Percentiles rank a stretch among this genome's conserved stretches.
Evolutionary conservation across 2,329 filamentous ascomycete species (phyloP).

Genomic region (Fusarium oxysporum): DNA sequence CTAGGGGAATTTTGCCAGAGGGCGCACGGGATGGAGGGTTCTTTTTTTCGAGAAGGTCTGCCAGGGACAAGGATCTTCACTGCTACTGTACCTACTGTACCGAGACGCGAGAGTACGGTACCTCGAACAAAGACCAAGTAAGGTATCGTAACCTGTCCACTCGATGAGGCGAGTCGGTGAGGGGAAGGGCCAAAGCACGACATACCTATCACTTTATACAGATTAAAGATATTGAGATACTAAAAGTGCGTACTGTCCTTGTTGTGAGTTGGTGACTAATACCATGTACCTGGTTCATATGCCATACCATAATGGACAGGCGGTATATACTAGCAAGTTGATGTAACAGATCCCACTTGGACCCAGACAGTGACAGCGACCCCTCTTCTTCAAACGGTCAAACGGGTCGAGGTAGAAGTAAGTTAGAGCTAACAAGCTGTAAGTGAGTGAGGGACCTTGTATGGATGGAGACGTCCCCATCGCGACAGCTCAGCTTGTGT

Average conservation of each 20-base stretch:
- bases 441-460: not conserved
- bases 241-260: not conserved
- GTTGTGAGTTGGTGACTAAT: not conserved
- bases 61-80: conserved; percentile 22
- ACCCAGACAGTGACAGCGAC: not conserved
- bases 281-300: not conserved
- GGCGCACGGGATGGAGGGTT: conserved; percentile 25
- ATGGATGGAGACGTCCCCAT: conserved; percentile 1
- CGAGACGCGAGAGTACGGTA: not conserved
- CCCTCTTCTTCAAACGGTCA: conserved; percentile 6
- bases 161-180: conserved; percentile 35
- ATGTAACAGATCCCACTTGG: not conserved
- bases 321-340: conserved; percentile 4
- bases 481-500: conserved; percentile 11
- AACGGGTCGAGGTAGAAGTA: not conserved
- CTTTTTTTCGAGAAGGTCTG: conserved; percentile 41
- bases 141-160: conserved; percentile 1
- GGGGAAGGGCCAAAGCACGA: conserved; percentile 13
- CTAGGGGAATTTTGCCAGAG: conserved; percentile 33
- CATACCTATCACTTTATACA: not conserved
- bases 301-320: not conserved
- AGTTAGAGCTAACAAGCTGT: not conserved
- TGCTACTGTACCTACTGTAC: not conserved
- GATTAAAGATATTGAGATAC: not conserved
- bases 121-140: not conserved